A percentile compares a stretch with the other conserved stretches of the same genome.
Evolutionary conservation across 305 asterid genomes (phyloP).

Genomic region (Fraxinus nigra): DNA sequence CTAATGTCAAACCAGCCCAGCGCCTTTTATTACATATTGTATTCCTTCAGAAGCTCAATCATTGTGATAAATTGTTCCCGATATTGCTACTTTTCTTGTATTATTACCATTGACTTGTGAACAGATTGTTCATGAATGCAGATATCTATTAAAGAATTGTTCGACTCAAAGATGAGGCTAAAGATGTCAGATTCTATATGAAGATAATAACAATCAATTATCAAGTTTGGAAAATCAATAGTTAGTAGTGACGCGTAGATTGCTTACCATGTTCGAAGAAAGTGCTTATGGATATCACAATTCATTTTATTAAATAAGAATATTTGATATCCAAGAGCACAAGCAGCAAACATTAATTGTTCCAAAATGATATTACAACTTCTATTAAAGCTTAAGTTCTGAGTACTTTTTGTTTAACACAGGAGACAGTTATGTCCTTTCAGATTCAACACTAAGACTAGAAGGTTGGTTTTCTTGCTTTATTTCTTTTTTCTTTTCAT

Average conservation of each 20-base stretch:
- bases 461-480: neutral
- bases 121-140: neutral
- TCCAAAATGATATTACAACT: neutral
- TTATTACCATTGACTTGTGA: neutral
- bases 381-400: neutral
- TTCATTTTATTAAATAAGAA: neutral
- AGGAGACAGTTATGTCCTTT: neutral
- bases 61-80: neutral
- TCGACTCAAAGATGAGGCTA: neutral
- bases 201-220: neutral
- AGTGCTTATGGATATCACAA: neutral
- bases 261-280: neutral
- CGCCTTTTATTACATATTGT: neutral
- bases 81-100: neutral
- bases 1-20: neutral
- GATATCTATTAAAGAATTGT: neutral
- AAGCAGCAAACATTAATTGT: neutral
- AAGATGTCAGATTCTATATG: neutral
- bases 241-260: neutral
- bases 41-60: neutral
- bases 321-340: neutral
- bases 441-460: neutral
- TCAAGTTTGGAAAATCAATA: neutral
- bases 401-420: neutral
- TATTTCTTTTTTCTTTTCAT: neutral